phyloP scores from a whole-genome alignment of 1,139 yeast species.

The Starmera stellimalicola region DNA sequence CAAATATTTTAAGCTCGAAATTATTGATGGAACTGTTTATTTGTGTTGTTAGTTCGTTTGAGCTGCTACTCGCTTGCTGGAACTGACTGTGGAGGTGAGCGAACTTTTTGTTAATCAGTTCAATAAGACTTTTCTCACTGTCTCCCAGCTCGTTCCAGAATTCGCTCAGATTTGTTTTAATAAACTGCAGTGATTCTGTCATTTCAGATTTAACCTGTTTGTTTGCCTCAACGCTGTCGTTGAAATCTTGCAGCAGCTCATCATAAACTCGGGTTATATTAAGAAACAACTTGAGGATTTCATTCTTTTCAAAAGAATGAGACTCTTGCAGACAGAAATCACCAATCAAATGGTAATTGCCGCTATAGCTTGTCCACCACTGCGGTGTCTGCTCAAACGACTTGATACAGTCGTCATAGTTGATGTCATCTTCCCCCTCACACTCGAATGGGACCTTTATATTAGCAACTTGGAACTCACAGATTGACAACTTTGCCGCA shows the following conservation, averaged over 20 bases:
- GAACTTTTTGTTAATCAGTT: background rate
- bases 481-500: conserved; percentile 41
- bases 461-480: conserved; percentile 43
- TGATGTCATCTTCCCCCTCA: conserved; percentile 9
- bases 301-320: conserved; percentile 43
- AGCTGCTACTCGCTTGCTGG: background rate
- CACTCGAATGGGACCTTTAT: conserved; percentile 30
- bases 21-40: background rate
- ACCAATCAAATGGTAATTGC: conserved; percentile 41
- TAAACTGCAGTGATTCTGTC: background rate
- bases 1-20: background rate
- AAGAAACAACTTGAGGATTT: conserved; percentile 33
- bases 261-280: conserved; percentile 33
- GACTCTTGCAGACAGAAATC: conserved; percentile 41
- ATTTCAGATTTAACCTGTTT: conserved; percentile 8
- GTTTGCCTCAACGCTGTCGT: conserved; percentile 11
- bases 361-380: conserved; percentile 55
- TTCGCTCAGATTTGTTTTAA: background rate
- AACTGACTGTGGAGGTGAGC: background rate
- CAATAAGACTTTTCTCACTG: background rate
- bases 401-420: conserved; percentile 27
- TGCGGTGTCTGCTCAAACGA: conserved; percentile 36
- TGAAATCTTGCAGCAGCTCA: conserved; percentile 16
- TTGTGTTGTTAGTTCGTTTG: background rate
- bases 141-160: background rate